Evolutionary conservation across 306 rosid genomes (phyloP).

Genomic region (Crataegus laevigata): DNA sequence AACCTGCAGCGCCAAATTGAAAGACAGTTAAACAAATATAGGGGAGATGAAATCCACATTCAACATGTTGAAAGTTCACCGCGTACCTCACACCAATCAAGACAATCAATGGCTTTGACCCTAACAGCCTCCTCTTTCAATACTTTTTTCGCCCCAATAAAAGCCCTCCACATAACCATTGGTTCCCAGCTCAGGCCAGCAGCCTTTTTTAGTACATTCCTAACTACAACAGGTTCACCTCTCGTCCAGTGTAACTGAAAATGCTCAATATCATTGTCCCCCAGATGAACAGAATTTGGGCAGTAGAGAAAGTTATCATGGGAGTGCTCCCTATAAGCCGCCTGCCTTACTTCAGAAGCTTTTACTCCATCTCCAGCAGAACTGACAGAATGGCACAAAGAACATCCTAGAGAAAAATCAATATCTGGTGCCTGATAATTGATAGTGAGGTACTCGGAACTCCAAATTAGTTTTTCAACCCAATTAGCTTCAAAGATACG

Average conservation of each 20-base stretch:
- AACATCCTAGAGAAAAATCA: constrained; percentile 38
- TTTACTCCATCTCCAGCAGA: constrained; percentile 14
- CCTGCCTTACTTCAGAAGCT: constrained; percentile 34
- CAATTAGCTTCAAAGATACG: constrained; percentile 47
- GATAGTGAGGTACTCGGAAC: constrained; percentile 30
- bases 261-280: constrained; percentile 37
- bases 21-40: neutral
- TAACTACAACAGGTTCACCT: constrained; percentile 57
- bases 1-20: constrained; percentile 37
- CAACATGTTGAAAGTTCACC: constrained; percentile 11
- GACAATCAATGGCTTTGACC: constrained; percentile 50
- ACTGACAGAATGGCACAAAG: constrained; percentile 23
- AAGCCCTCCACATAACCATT: constrained; percentile 74
- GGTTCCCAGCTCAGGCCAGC: constrained; percentile 71
- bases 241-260: constrained; percentile 56
- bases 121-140: constrained; percentile 36
- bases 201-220: constrained; percentile 41
- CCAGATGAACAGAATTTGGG: constrained; percentile 39
- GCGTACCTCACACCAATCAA: constrained; percentile 49
- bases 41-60: constrained; percentile 2
- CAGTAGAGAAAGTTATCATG: constrained; percentile 47
- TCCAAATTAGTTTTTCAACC: constrained; percentile 34
- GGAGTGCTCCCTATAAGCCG: constrained; percentile 41
- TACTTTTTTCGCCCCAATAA: constrained; percentile 33
- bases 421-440: constrained; percentile 35